phyloP scores from a whole-genome alignment of 2,329 filamentous ascomycete species.

The Xylariaceae sp. region DNA sequence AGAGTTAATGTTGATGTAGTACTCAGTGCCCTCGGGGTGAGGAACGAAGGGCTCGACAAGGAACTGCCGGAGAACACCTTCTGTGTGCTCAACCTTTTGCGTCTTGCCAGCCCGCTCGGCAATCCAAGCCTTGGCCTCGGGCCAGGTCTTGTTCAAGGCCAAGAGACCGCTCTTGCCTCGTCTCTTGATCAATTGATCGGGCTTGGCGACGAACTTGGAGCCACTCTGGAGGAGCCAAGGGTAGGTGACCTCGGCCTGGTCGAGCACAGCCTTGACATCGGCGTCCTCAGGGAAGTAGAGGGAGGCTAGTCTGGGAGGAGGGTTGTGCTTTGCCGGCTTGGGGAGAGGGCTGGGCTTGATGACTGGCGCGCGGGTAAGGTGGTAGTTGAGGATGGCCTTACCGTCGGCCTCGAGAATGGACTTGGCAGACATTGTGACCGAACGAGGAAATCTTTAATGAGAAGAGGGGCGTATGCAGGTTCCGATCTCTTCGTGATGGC shows the following conservation, averaged over 20 bases:
- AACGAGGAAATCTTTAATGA: slow-evolving; percentile 19
- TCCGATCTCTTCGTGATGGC: slow-evolving; percentile 16
- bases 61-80: slow-evolving; percentile 88
- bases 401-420: slow-evolving; percentile 98
- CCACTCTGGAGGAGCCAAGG: slow-evolving; percentile 83
- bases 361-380: slow-evolving; percentile 92
- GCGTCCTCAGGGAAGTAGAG: slow-evolving; percentile 89
- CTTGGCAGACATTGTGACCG: slow-evolving; percentile 78
- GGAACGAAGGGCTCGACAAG: slow-evolving; percentile 98
- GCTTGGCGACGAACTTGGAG: slow-evolving; percentile 96
- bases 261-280: slow-evolving; percentile 74
- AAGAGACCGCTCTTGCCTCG: slow-evolving; percentile 97
- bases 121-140: slow-evolving; percentile 91
- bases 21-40: slow-evolving; percentile 91
- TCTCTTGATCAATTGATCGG: slow-evolving; percentile 99
- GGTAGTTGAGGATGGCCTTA: slow-evolving; percentile 99
- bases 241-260: slow-evolving; percentile 94
- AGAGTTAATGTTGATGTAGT: slow-evolving; percentile 99
- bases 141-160: slow-evolving; percentile 94
- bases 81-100: slow-evolving; percentile 87
- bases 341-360: slow-evolving; percentile 98
- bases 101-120: slow-evolving; percentile 85
- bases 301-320: slow-evolving; percentile 82
- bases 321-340: slow-evolving; percentile 78
- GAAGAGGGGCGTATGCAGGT: slow-evolving; percentile 28